These are phyloP conservation scores for Cupressus sempervirens DNA, from an alignment of 75 land plant genomes.

Conservation along the genomic window DNA sequence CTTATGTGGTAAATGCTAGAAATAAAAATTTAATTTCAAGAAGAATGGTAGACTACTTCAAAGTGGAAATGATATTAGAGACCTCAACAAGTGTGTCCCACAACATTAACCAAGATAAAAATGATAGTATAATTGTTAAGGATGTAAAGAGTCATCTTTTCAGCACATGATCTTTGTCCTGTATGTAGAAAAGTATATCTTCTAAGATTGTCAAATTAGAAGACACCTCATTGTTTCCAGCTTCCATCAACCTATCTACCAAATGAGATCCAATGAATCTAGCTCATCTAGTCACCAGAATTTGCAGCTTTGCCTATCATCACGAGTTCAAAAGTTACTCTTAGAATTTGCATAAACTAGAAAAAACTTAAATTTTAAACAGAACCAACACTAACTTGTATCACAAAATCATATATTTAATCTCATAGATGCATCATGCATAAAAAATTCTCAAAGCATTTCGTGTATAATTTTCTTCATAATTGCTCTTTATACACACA, in stretches of 20 bases:
- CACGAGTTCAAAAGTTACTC: not conserved
- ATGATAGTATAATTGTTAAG: not conserved
- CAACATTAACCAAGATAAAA: not conserved
- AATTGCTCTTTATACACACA: not conserved
- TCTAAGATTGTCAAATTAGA: not conserved
- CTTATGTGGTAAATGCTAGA: not conserved
- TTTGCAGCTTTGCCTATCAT: slow-evolving; percentile 76
- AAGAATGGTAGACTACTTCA: not conserved
- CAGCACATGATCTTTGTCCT: not conserved
- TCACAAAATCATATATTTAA: not conserved
- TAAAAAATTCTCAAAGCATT: not conserved
- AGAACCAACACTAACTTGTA: not conserved
- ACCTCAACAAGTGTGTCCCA: not conserved
- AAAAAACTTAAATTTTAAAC: not conserved
- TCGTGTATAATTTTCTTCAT: not conserved
- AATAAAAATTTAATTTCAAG: not conserved
- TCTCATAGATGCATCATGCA: not conserved
- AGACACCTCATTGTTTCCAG: slow-evolving; percentile 86
- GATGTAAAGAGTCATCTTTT: not conserved
- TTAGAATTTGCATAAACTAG: not conserved
- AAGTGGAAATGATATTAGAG: not conserved
- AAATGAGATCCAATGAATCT: slow-evolving; percentile 97
- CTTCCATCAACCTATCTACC: slow-evolving; percentile 91
- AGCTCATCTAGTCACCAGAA: slow-evolving; percentile 95
- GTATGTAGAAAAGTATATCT: not conserved